Base-by-base conservation (phyloP, 805 yeast species). In the Candida vaughaniae region DNA sequence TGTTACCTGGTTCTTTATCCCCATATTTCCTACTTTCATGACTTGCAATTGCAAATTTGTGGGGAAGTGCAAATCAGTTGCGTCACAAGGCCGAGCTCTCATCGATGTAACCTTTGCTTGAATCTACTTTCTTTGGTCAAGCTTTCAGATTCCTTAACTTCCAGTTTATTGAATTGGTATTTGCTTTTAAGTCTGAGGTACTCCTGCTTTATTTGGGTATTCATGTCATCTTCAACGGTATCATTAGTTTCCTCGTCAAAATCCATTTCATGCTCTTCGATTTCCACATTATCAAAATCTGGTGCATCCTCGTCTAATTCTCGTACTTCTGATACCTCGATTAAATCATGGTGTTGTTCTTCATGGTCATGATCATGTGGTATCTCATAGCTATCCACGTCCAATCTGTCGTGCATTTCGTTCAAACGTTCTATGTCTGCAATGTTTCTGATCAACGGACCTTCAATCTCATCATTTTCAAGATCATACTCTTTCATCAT, bases 401-500 rank as follows among this genome's bases (percentile, higher is more conserved):
- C 35, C 47, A 58, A 56, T 1, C 60, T 45, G 33, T 76, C 77
- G 3, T 75, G 71, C 39, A 69, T 58, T 36, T 61, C 53, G 48
- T 80, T 80, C 37, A 78, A 67, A 2, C 45, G 49, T 45, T 73
- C 73, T 49, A 81, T 78, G 51, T 81, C 87, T 9, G 62, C 69
- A 8, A 80, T 36, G 37, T 67, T 60, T 42, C 75, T 75, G 15
- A 81, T 71, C 0, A 81, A 71, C 10, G 75, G 74, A 0, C 85
- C 85, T 33, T 71, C 69, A 0, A 78, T 73, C 46, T 80, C 85
- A 42, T 77, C 85, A 45, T 73, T 54, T 1, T 85, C 86, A 16
- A 67, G 46, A n/a, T 68, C 60, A 45, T 81, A 81, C 0, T 83
- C 84, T 35, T 69, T 66, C 0, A 77, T 43, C 43, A 43, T 39